These are phyloP conservation scores for Kwoniella pini DNA, from an alignment of 768 basidiomycete species.

Conservation along the genomic window DNA sequence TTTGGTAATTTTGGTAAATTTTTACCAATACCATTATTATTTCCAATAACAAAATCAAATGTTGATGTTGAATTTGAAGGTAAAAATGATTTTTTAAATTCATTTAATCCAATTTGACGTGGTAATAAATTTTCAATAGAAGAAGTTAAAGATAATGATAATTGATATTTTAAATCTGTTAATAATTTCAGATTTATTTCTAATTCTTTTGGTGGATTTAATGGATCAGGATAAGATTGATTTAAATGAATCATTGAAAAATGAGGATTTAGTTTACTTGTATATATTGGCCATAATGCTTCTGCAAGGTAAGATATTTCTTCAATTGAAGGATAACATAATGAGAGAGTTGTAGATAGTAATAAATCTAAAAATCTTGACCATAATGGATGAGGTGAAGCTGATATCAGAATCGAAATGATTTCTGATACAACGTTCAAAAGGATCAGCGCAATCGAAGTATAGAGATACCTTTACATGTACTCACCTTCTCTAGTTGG, in stretches of 20 bases:
- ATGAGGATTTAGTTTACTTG: slow-evolving; percentile 36
- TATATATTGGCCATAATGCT: slow-evolving; percentile 52
- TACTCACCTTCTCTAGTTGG: slow-evolving; percentile 39
- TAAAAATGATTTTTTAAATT: slow-evolving; percentile 29
- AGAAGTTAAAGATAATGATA: slow-evolving; percentile 40
- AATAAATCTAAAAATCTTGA: slow-evolving; percentile 51
- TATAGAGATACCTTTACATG: too few relatives aligned
- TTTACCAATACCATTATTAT: too few relatives aligned
- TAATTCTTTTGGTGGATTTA: slow-evolving; percentile 27
- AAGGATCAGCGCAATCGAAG: neutral
- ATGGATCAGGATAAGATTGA: slow-evolving; percentile 2
- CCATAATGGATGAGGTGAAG: slow-evolving; percentile 43
- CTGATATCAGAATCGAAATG: slow-evolving; percentile 21
- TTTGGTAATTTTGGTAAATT: slow-evolving; percentile 28
- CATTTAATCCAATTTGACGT: slow-evolving; percentile 26
- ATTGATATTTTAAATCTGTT: slow-evolving; percentile 48
- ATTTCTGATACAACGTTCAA: slow-evolving; percentile 26
- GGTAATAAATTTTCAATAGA: slow-evolving; percentile 46
- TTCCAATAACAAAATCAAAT: neutral
- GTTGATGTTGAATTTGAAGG: slow-evolving; percentile 5
- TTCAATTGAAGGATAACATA: slow-evolving; percentile 24
- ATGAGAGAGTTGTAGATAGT: slow-evolving; percentile 35
- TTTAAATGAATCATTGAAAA: slow-evolving; percentile 27
- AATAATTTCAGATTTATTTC: slow-evolving; percentile 44
- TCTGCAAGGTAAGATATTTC: slow-evolving; percentile 40